phyloP scores from a whole-genome alignment of 2,329 filamentous ascomycete species.

The Amauroascus niger region DNA sequence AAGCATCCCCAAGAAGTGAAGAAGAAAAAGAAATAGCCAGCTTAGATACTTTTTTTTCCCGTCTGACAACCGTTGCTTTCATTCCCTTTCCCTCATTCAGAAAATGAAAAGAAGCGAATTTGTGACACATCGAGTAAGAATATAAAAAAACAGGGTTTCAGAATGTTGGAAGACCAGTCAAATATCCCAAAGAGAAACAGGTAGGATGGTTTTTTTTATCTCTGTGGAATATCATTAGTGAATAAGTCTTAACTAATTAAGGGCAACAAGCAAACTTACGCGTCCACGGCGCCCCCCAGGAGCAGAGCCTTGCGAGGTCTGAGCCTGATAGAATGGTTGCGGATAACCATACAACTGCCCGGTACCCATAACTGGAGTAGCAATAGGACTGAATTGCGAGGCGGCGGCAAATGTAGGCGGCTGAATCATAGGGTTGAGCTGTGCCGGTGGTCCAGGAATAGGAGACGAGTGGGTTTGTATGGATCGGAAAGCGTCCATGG shows the following conservation, averaged over 20 bases:
- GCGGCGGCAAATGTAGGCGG: constrained; percentile 36
- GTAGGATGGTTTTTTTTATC: constrained; percentile 21
- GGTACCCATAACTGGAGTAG: constrained; percentile 28
- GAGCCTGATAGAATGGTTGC: constrained; percentile 40
- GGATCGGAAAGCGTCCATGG: constrained; percentile 34
- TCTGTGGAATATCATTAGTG: constrained; percentile 20
- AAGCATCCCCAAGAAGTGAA: constrained; percentile 1
- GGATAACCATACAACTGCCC: constrained; percentile 45
- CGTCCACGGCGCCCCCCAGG: constrained; percentile 46
- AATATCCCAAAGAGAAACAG: background rate
- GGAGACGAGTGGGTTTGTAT: constrained; percentile 33
- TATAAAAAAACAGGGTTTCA: background rate
- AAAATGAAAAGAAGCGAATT: background rate
- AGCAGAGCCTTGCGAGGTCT: constrained; percentile 35
- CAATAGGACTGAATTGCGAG: constrained; percentile 36
- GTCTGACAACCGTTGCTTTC: background rate
- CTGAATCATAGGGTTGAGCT: constrained; percentile 40
- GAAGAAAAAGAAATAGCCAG: background rate
- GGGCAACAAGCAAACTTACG: constrained; percentile 33
- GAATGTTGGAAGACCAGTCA: background rate
- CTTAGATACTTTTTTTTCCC: background rate
- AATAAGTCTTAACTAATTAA: constrained; percentile 12
- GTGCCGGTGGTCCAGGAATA: constrained; percentile 28
- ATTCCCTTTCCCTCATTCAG: background rate
- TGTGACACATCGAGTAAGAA: background rate